These are phyloP conservation scores for Hermanozyma aechmeae DNA, from an alignment of 805 yeast genomes.

Conservation along the genomic window DNA sequence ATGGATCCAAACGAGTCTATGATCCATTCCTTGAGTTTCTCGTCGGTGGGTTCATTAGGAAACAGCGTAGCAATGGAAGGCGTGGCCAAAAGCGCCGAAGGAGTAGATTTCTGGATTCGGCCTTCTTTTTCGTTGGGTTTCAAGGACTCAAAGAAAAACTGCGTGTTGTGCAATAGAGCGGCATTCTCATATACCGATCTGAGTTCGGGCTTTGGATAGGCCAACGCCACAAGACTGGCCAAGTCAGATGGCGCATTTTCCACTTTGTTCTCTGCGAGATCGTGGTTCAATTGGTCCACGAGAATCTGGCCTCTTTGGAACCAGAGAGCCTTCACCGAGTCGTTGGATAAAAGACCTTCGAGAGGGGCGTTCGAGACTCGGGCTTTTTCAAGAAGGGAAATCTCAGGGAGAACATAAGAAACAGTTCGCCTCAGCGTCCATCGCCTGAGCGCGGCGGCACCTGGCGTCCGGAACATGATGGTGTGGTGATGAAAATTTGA, in stretches of 20 bases:
- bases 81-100: conserved; percentile 33
- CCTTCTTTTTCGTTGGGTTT: conserved; percentile 12
- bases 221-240: conserved; percentile 27
- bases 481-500: too few relatives aligned
- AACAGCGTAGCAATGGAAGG: conserved; percentile 29
- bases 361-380: too few relatives aligned
- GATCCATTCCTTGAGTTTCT: conserved; percentile 38
- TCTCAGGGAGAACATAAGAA: conserved; percentile 26
- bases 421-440: conserved; percentile 9
- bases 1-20: conserved; percentile 63
- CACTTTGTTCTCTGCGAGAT: conserved; percentile 18
- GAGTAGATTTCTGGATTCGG: conserved; percentile 7
- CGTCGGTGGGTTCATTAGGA: conserved; percentile 23
- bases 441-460: too few relatives aligned
- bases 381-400: conserved; percentile 22
- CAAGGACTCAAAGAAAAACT: conserved; percentile 39
- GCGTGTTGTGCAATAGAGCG: conserved; percentile 38
- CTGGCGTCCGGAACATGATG: too few relatives aligned
- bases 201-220: conserved; percentile 38
- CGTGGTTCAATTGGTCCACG: conserved; percentile 31
- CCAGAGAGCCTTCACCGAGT: conserved; percentile 45
- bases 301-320: conserved; percentile 31
- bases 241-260: conserved; percentile 17
- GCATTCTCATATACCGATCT: conserved; percentile 36
- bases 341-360: conserved; percentile 38